phyloP scores from a whole-genome alignment of 2,329 filamentous ascomycete species.

The Aspergillus brunneoviolaceus region DNA sequence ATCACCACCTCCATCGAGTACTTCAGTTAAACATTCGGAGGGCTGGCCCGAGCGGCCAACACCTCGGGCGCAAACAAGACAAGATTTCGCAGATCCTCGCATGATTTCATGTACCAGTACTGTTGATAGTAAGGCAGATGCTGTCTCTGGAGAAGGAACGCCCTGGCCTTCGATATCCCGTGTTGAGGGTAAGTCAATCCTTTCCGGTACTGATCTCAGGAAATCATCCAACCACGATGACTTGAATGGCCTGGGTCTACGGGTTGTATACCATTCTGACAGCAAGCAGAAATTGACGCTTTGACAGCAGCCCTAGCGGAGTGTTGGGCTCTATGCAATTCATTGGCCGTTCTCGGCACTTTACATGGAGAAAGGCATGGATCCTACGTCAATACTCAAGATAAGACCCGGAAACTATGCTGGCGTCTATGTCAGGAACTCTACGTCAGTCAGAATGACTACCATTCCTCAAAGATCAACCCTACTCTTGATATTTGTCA shows the following conservation, averaged over 20 bases:
- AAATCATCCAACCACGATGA: not conserved
- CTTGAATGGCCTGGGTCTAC: conserved; percentile 9
- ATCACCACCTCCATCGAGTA: conserved; percentile 71
- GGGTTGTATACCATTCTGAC: conserved; percentile 44
- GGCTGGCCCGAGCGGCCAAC: conserved; percentile 71
- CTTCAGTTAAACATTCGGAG: conserved; percentile 64
- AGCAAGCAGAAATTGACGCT: conserved; percentile 60
- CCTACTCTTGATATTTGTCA: conserved; percentile 82
- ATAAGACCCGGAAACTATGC: conserved; percentile 89
- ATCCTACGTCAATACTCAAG: conserved; percentile 73
- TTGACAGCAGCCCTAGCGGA: conserved; percentile 77
- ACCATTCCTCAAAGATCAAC: conserved; percentile 65
- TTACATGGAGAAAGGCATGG: conserved; percentile 73
- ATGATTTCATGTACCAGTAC: conserved; percentile 63
- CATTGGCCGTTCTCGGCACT: conserved; percentile 78
- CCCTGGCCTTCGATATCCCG: not conserved
- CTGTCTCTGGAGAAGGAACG: conserved; percentile 10
- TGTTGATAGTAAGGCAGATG: conserved; percentile 65
- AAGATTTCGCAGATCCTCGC: conserved; percentile 64
- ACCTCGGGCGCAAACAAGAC: conserved; percentile 77
- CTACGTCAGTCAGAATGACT: conserved; percentile 76
- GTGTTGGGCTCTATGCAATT: conserved; percentile 94
- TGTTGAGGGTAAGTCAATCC: conserved; percentile 25
- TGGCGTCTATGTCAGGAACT: conserved; percentile 90
- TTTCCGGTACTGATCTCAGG: conserved; percentile 23